Evolutionary conservation across 345 rosid genomes (phyloP).

Genomic region (Camelina hispida): DNA sequence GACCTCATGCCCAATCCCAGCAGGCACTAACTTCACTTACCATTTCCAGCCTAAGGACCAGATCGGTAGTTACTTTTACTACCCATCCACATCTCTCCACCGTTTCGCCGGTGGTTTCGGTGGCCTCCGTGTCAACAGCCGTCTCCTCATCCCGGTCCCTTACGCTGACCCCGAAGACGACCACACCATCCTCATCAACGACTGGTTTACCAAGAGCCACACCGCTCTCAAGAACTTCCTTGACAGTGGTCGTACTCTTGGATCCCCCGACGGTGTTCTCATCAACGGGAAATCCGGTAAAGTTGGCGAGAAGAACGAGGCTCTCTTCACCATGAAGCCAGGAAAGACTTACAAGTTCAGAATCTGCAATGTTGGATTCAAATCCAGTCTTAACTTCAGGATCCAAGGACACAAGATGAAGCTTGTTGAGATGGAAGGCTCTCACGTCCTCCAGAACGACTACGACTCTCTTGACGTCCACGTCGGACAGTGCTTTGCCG

Average conservation of each 20-base stretch:
- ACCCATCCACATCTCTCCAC: slow-evolving; percentile 62
- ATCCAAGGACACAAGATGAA: slow-evolving; percentile 74
- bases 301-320: slow-evolving; percentile 41
- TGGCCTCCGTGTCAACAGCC: slow-evolving; percentile 71
- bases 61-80: slow-evolving; percentile 77
- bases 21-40: slow-evolving; percentile 78
- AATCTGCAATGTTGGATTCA: slow-evolving; percentile 66
- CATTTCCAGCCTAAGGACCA: slow-evolving; percentile 90
- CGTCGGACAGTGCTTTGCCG: slow-evolving; percentile 65
- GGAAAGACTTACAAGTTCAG: slow-evolving; percentile 71
- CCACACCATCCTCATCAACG: slow-evolving; percentile 59
- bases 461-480: slow-evolving; percentile 77
- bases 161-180: slow-evolving; percentile 71
- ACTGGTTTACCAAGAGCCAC: slow-evolving; percentile 70
- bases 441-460: slow-evolving; percentile 64
- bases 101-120: slow-evolving; percentile 72
- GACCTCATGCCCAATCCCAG: slow-evolving; percentile 73
- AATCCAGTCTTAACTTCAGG: slow-evolving; percentile 65
- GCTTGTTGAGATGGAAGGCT: slow-evolving; percentile 81
- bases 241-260: slow-evolving; percentile 62
- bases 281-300: slow-evolving; percentile 64
- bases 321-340: slow-evolving; percentile 68
- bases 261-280: slow-evolving; percentile 61
- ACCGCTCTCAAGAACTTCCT: slow-evolving; percentile 50
- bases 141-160: slow-evolving; percentile 73